Percentiles rank a stretch among this genome's conserved stretches.
phyloP scores from a whole-genome alignment of 495 filamentous ascomycete species.

The Aspergillus diversus region DNA sequence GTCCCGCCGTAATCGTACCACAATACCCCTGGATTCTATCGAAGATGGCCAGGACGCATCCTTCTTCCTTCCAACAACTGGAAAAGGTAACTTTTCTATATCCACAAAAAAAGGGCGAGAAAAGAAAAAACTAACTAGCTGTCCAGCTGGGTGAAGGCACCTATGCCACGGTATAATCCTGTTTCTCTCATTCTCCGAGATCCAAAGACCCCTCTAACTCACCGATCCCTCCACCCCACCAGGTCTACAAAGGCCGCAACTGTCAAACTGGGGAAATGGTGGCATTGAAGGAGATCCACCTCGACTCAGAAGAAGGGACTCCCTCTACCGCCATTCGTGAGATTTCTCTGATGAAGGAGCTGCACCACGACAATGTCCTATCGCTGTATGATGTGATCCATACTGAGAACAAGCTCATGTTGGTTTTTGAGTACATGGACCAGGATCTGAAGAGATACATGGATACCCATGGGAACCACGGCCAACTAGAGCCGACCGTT shows the following conservation, averaged over 20 bases:
- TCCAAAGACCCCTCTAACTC: conserved; percentile 11
- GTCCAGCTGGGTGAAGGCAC: conserved; percentile 88
- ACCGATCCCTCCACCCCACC: conserved; percentile 13
- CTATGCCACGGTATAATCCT: conserved; percentile 84
- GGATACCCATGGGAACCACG: conserved; percentile 83
- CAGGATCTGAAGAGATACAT: conserved; percentile 97
- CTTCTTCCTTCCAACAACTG: conserved; percentile 96
- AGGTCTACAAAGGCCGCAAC: conserved; percentile 98
- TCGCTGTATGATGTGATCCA: conserved; percentile 97
- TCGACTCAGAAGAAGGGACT: conserved; percentile 97
- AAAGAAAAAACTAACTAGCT: not conserved
- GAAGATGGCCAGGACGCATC: conserved; percentile 33
- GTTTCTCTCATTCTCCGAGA: conserved; percentile 1
- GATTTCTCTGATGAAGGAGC: conserved; percentile 97
- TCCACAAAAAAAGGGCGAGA: not conserved
- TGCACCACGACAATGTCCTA: conserved; percentile 97
- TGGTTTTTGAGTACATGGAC: conserved; percentile 98
- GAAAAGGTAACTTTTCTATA: conserved; percentile 64
- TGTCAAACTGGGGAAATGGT: conserved; percentile 94
- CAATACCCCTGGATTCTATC: conserved; percentile 1
- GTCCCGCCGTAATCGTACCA: not conserved
- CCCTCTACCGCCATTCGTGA: conserved; percentile 96
- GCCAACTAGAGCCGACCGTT: conserved; percentile 74
- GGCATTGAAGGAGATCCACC: conserved; percentile 96
- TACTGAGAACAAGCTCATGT: conserved; percentile 98